Conservation (phyloP, 2,329 filamentous ascomycete genomes). For the Trichoderma citrinoviride region DNA sequence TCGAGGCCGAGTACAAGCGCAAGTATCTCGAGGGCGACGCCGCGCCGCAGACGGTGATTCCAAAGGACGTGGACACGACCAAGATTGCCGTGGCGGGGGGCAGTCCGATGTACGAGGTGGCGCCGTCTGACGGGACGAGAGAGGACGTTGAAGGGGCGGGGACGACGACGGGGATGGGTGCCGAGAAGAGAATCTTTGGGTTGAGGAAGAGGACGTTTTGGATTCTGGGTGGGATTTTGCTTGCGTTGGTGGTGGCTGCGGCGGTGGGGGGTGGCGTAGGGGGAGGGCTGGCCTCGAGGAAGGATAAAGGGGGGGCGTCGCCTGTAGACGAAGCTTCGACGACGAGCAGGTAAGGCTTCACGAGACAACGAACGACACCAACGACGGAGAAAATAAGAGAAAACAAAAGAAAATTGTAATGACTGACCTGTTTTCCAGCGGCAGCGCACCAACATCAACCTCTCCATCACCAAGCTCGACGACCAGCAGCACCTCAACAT, state of each 20-base stretch:
- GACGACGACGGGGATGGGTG: background rate
- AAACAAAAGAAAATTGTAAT: no score
- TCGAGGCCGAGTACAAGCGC: constrained; percentile 19
- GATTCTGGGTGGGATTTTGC: constrained; percentile 22
- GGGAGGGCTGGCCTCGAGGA: constrained; percentile 22
- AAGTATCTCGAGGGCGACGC: constrained; percentile 10
- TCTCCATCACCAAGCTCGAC: background rate
- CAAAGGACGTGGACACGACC: constrained; percentile 1
- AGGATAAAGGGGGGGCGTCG: background rate
- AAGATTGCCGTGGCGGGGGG: constrained; percentile 17
- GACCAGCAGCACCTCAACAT: constrained; percentile 2
- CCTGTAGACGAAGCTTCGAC: constrained; percentile 5
- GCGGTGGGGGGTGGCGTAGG: constrained; percentile 25
- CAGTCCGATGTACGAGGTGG: background rate
- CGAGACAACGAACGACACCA: background rate
- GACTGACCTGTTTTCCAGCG: background rate
- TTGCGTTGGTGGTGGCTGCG: constrained; percentile 23
- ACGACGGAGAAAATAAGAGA: background rate
- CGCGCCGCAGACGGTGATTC: background rate
- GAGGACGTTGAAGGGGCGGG: background rate
- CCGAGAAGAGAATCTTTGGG: constrained; percentile 19
- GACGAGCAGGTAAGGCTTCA: background rate
- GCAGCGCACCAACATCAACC: background rate
- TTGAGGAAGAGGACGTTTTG: constrained; percentile 23
- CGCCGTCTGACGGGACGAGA: background rate